Percentiles rank a stretch among this genome's conserved stretches.
Evolutionary conservation across 441 rosid genomes (phyloP).

Genomic region (Viola pubescens): DNA sequence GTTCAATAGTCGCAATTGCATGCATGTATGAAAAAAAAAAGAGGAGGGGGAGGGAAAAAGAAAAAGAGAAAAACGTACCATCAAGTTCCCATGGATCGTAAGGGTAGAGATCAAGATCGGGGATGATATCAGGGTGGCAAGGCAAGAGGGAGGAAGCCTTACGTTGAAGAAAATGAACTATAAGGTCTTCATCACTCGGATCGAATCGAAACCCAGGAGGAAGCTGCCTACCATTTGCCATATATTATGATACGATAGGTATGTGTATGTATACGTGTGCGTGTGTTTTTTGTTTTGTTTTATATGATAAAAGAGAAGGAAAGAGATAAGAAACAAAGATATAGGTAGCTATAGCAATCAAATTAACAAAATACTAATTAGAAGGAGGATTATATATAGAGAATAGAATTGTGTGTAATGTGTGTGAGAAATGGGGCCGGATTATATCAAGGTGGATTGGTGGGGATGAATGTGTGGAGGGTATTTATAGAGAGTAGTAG

Average conservation of each 20-base stretch:
- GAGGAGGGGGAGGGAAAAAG: not conserved
- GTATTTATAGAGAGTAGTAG: constrained; percentile 27
- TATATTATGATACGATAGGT: too few species aligned
- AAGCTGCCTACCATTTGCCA: constrained; percentile 30
- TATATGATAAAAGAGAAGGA: too few species aligned
- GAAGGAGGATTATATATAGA: too few species aligned
- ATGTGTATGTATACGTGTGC: too few species aligned
- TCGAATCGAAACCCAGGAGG: constrained; percentile 85
- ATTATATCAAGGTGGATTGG: too few species aligned
- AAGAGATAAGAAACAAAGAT: too few species aligned
- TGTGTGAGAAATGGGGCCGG: too few species aligned
- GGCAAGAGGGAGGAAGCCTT: constrained; percentile 60
- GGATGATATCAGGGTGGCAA: constrained; percentile 85
- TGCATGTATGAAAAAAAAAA: not conserved
- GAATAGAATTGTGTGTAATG: too few species aligned
- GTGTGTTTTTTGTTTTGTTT: too few species aligned
- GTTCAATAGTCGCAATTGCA: not conserved
- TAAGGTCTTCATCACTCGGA: constrained; percentile 84
- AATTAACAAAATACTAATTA: too few species aligned
- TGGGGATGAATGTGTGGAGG: not conserved
- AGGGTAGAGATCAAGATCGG: constrained; percentile 73
- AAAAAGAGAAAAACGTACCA: constrained; percentile 26
- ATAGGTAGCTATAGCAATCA: too few species aligned
- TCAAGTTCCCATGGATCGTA: constrained; percentile 87
- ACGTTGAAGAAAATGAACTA: constrained; percentile 87